phyloP scores from a whole-genome alignment of 768 basidiomycete species.

The Macrocybe gigantea region DNA sequence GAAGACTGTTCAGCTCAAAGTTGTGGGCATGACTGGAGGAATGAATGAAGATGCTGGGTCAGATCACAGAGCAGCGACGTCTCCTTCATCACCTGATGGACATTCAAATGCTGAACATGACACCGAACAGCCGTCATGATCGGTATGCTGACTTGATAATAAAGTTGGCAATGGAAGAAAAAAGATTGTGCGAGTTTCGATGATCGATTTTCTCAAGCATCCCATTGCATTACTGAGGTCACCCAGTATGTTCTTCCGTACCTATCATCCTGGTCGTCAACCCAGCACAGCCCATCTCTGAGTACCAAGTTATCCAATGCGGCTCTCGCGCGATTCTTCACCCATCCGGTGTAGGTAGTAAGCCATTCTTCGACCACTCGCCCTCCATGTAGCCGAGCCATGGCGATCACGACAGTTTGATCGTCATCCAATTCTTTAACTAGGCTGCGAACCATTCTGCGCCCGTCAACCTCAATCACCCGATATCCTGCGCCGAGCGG shows the following conservation, averaged over 20 bases:
- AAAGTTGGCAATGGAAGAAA: no score
- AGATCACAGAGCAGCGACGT: constrained; percentile 6
- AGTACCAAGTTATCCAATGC: constrained; percentile 89
- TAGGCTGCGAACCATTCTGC: constrained; percentile 83
- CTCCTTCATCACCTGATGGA: not conserved
- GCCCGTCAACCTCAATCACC: constrained; percentile 66
- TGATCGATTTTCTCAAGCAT: constrained; percentile 32
- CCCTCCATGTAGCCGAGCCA: constrained; percentile 65
- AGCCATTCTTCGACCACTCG: constrained; percentile 61
- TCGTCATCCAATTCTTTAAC: constrained; percentile 88
- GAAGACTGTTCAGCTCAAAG: constrained; percentile 51
- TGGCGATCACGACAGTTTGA: constrained; percentile 74
- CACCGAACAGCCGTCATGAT: no score
- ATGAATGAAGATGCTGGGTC: constrained; percentile 8
- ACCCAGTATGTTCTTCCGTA: constrained; percentile 78
- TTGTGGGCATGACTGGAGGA: constrained; percentile 38
- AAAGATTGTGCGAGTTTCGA: not conserved
- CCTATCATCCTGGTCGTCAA: constrained; percentile 81
- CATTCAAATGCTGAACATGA: not conserved
- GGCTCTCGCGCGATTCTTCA: constrained; percentile 62
- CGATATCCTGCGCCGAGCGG: constrained; percentile 92
- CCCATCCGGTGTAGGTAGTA: constrained; percentile 67
- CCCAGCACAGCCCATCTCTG: constrained; percentile 89
- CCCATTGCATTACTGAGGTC: constrained; percentile 84
- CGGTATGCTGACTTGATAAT: no score